Evolutionary conservation across 2,329 filamentous ascomycete genomes (phyloP).

Genomic region (Aureobasidium lini): DNA sequence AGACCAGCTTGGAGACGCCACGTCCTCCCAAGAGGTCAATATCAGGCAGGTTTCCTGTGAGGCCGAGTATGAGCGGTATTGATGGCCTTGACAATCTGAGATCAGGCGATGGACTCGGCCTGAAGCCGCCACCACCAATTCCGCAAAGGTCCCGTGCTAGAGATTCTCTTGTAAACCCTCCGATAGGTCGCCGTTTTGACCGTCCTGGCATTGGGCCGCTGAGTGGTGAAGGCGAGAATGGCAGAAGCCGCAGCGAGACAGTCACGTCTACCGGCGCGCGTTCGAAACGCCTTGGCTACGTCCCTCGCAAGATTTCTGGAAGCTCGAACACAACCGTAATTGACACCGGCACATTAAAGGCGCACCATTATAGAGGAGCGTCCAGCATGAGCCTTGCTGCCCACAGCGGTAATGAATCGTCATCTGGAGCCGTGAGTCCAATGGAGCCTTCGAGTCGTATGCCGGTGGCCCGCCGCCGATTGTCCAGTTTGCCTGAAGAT

Average conservation of each 20-base stretch:
- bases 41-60: slow-evolving; percentile 52
- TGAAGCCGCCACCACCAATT: slow-evolving; percentile 60
- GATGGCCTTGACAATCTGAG: slow-evolving; percentile 45
- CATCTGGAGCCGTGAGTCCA: slow-evolving; percentile 27
- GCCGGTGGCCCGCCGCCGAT: slow-evolving; percentile 11
- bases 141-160: slow-evolving; percentile 76
- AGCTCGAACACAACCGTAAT: slow-evolving; percentile 16
- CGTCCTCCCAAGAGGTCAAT: slow-evolving; percentile 54
- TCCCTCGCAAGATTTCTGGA: slow-evolving; percentile 50
- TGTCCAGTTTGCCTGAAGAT: slow-evolving; percentile 17
- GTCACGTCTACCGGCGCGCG: slow-evolving; percentile 44
- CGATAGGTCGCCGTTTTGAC: slow-evolving; percentile 39
- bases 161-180: slow-evolving; percentile 27
- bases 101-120: slow-evolving; percentile 53
- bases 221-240: slow-evolving; percentile 61
- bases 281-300: slow-evolving; percentile 53
- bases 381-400: slow-evolving; percentile 22
- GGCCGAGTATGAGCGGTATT: slow-evolving; percentile 57
- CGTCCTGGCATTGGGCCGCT: slow-evolving; percentile 63
- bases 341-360: slow-evolving; percentile 24
- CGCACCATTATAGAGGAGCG: slow-evolving; percentile 25
- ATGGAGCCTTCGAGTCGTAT: slow-evolving; percentile 18
- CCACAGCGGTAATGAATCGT: slow-evolving; percentile 24
- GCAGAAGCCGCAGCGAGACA: slow-evolving; percentile 56
- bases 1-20: slow-evolving; percentile 69